Conservation (phyloP, 306 rosid genomes). For the Sindora glabra region DNA sequence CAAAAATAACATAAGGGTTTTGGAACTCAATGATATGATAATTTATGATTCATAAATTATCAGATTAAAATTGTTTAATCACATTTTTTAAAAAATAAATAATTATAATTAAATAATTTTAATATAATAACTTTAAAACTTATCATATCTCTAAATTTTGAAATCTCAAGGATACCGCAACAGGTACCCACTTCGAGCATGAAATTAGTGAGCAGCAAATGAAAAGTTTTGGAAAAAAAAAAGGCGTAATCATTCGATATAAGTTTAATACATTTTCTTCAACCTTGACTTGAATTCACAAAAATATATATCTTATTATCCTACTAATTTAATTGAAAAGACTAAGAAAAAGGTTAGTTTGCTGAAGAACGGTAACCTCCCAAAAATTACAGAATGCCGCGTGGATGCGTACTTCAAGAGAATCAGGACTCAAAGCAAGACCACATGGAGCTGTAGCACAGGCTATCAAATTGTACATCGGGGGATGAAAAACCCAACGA, state of each 20-base stretch:
- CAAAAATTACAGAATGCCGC: conserved; percentile 25
- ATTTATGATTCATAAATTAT: too few relatives aligned
- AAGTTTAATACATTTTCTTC: conserved; percentile 26
- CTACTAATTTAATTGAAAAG: conserved; percentile 13
- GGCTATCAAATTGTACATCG: conserved; percentile 18
- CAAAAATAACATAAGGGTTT: too few relatives aligned
- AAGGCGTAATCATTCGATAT: too few relatives aligned
- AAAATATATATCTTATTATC: background rate
- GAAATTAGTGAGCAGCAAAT: too few relatives aligned
- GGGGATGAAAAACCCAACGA: conserved; percentile 21
- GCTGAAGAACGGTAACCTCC: conserved; percentile 28
- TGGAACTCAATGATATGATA: too few relatives aligned
- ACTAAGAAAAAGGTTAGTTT: conserved; percentile 31
- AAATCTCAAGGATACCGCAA: too few relatives aligned
- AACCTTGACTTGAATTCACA: background rate
- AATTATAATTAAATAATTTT: too few relatives aligned
- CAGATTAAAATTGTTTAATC: too few relatives aligned
- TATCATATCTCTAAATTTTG: too few relatives aligned
- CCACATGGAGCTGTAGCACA: conserved; percentile 12
- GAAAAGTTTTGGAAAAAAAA: background rate
- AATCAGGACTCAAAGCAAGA: conserved; percentile 17
- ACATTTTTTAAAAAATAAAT: too few relatives aligned
- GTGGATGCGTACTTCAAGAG: conserved; percentile 1
- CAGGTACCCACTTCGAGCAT: too few relatives aligned
- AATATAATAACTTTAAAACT: too few relatives aligned